phyloP scores from a whole-genome alignment of 2,329 filamentous ascomycete species.

The Chrysosporium keratinophilum region DNA sequence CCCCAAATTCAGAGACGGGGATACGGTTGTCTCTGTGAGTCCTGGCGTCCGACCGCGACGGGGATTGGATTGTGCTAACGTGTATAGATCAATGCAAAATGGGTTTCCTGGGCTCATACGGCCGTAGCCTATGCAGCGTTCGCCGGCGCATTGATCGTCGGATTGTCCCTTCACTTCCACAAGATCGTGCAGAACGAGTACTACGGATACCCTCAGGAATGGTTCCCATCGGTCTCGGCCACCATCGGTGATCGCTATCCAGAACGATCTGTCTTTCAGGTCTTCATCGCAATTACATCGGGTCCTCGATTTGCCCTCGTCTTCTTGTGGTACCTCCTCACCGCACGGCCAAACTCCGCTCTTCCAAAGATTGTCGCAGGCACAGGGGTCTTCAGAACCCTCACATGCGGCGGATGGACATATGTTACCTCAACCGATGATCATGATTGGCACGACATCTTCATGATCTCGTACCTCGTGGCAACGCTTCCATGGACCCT shows the following conservation, averaged over 20 bases:
- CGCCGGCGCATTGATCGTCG: conserved; percentile 71
- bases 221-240: conserved; percentile 91
- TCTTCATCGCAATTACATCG: conserved; percentile 94
- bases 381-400: conserved; percentile 73
- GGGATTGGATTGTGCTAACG: conserved; percentile 7
- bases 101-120: conserved; percentile 85
- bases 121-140: conserved; percentile 72
- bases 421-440: conserved; percentile 98
- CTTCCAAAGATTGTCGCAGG: conserved; percentile 73
- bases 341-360: conserved; percentile 59
- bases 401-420: conserved; percentile 96
- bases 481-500: conserved; percentile 91
- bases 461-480: conserved; percentile 97
- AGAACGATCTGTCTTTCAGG: conserved; percentile 89
- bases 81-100: conserved; percentile 67
- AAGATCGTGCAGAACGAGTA: conserved; percentile 98
- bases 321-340: conserved; percentile 83
- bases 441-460: conserved; percentile 96
- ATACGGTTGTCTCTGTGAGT: conserved; percentile 50
- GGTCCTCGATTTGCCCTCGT: conserved; percentile 86
- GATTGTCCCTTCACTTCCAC: conserved; percentile 72
- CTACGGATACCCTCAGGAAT: conserved; percentile 87
- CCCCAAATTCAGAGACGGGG: conserved; percentile 52
- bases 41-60: conserved; percentile 9
- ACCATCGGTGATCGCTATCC: conserved; percentile 97